Evolutionary conservation across 2,329 filamentous ascomycete genomes (phyloP).

Genomic region (Fusarium continuum): DNA sequence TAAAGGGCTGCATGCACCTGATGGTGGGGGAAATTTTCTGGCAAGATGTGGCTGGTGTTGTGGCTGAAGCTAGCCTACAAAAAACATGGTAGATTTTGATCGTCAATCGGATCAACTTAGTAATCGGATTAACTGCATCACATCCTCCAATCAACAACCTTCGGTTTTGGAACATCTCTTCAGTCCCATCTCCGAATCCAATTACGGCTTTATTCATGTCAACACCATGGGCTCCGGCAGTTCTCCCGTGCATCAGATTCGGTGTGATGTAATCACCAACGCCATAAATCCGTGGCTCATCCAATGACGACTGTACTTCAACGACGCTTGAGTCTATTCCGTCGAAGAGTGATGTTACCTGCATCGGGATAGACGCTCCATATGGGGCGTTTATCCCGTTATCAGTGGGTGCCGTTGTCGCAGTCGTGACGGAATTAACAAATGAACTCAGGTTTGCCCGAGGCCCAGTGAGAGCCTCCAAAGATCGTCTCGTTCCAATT

Average conservation of each 20-base stretch:
- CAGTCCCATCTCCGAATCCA: conserved; percentile 15
- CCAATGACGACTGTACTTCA: conserved; percentile 3
- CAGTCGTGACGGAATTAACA: conserved; percentile 2
- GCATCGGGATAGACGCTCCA: too few species aligned
- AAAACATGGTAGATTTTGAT: too few species aligned
- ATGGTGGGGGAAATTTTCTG: conserved; percentile 43
- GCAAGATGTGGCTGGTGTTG: conserved; percentile 34
- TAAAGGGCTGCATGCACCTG: conserved; percentile 10
- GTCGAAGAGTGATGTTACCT: too few species aligned
- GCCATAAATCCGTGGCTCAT: conserved; percentile 9
- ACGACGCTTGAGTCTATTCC: background rate
- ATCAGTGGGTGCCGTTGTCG: background rate
- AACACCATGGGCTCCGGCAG: background rate
- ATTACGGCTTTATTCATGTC: conserved; percentile 24
- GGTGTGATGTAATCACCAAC: conserved; percentile 29
- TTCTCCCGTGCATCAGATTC: background rate
- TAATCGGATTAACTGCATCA: conserved; percentile 22
- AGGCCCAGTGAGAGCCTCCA: too few species aligned
- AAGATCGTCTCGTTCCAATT: too few species aligned
- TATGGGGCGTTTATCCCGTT: background rate
- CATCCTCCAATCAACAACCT: background rate
- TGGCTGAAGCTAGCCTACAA: conserved; percentile 34
- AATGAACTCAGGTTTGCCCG: background rate
- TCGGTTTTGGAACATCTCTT: conserved; percentile 40
- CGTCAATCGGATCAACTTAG: conserved; percentile 29